Evolutionary conservation across 257 asterid species (phyloP), one percentile per base, ranked within the genome.

Genomic region (Gentiana macrophylla): DNA sequence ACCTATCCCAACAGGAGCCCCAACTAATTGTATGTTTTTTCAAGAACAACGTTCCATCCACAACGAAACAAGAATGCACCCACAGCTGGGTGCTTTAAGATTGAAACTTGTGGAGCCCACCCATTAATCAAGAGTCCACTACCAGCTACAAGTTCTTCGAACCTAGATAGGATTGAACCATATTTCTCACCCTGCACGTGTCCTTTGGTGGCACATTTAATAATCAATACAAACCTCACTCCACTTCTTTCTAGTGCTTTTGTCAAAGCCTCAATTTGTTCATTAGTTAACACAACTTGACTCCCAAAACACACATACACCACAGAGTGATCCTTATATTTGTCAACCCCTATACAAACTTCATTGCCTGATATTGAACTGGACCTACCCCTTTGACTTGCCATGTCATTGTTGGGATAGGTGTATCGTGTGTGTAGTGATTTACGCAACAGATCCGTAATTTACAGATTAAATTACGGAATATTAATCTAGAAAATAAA

Each of bases 241-340:
- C 80, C 76, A 50, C 95, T 82, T 35, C 71, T 79, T 53, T 88
- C 94, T 55, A 85, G 47, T 0, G 83, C 89, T 8, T 24, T 5
- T 2, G 81, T 49, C 32, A 84, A 50, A 36, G 74, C 82, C 34
- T 38, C 60, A 88, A 82, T 79, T 63, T 88, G 97, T 32, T 70
- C 35, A 49, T 82, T 80, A 2, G 78, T 82, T 54, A 88, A 24
- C 59, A 80, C 87, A 0, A 86, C 81, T 57, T 82, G 95, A 66
- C 95, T 88, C 13, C 97, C 97, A 6, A 84, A 84, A 50, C 94
- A 88, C 0, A 77, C 84, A n/a, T 77, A 88, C 36, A 83, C 77
- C 1, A 85, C 94, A 0, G 77, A 71, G 48, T 53, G 61, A 8
- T 75, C 85, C 4, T 59, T 60, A 45, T 88, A 74, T 24, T 44